These are phyloP conservation scores for Venturia carpophila DNA, from an alignment of 2,329 filamentous ascomycete genomes.

Conservation along the genomic window DNA sequence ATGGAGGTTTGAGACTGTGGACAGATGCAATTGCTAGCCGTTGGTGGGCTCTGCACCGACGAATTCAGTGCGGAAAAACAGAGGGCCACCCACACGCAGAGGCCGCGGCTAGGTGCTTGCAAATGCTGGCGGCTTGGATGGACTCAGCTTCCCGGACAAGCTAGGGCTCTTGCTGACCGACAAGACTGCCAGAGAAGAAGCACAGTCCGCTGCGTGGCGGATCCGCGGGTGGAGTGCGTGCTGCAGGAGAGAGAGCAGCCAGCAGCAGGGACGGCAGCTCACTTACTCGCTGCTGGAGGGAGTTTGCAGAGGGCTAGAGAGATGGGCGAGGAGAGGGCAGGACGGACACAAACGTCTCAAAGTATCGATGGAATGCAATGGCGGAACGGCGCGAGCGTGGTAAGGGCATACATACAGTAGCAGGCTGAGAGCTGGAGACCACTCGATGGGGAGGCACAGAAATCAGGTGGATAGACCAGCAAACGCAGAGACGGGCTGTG, in stretches of 20 bases:
- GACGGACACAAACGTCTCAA: not conserved
- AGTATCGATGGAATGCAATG: not conserved
- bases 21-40: constrained; percentile 1
- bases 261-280: constrained; percentile 13
- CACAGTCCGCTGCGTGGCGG: constrained; percentile 14
- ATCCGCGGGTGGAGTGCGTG: constrained; percentile 7
- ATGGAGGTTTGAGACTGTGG: constrained; percentile 1
- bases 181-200: constrained; percentile 15
- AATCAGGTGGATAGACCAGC: not conserved
- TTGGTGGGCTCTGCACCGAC: constrained; percentile 6
- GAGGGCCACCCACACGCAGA: constrained; percentile 8
- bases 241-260: constrained; percentile 12
- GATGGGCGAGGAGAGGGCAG: not conserved
- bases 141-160: constrained; percentile 6
- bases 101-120: constrained; percentile 13
- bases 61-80: constrained; percentile 9
- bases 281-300: not conserved
- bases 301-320: not conserved
- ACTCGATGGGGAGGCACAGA: constrained; percentile 14
- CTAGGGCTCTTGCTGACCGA: constrained; percentile 17
- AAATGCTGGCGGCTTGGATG: constrained; percentile 2
- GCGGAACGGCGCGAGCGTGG: not conserved
- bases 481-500: constrained; percentile 11
- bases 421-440: constrained; percentile 10
- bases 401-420: constrained; percentile 14